Percentiles rank a stretch among this genome's conserved stretches.
phyloP scores from a whole-genome alignment of 495 filamentous ascomycete genomes.

The Patellaria atrata region DNA sequence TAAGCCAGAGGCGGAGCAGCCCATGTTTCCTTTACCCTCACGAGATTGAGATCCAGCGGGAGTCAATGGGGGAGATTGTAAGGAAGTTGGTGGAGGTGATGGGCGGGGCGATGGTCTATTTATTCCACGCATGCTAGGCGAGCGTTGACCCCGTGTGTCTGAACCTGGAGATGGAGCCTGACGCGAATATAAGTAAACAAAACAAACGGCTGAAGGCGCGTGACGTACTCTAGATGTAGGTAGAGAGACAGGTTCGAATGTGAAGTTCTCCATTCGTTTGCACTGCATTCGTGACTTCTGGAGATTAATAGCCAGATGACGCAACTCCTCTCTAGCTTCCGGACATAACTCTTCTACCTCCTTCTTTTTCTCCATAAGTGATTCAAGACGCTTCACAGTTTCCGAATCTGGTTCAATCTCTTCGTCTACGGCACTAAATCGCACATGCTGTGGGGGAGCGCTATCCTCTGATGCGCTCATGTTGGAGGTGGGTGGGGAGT shows the following conservation, averaged over 20 bases:
- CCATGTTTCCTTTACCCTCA: slow-evolving; percentile 15
- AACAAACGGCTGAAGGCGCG: slow-evolving; percentile 6
- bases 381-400: slow-evolving; percentile 24
- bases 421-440: slow-evolving; percentile 66
- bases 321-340: slow-evolving; percentile 49
- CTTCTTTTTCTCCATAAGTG: slow-evolving; percentile 22
- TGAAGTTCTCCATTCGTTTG: slow-evolving; percentile 67
- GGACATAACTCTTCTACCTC: slow-evolving; percentile 29
- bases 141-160: slow-evolving; percentile 26
- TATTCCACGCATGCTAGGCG: not conserved
- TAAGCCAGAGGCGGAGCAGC: slow-evolving; percentile 3
- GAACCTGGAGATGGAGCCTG: slow-evolving; percentile 37
- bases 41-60: slow-evolving; percentile 56
- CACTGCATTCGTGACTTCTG: slow-evolving; percentile 64
- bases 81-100: slow-evolving; percentile 41
- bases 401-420: slow-evolving; percentile 57
- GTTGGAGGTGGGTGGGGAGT: not conserved
- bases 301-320: slow-evolving; percentile 54
- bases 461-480: slow-evolving; percentile 10
- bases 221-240: slow-evolving; percentile 69
- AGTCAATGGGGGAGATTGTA: slow-evolving; percentile 82
- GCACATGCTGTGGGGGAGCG: slow-evolving; percentile 36
- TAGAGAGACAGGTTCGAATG: slow-evolving; percentile 74
- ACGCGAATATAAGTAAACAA: slow-evolving; percentile 15
- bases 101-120: slow-evolving; percentile 31